Conservation (phyloP, 1,139 yeast genomes). For the Suhomyces taliae region DNA sequence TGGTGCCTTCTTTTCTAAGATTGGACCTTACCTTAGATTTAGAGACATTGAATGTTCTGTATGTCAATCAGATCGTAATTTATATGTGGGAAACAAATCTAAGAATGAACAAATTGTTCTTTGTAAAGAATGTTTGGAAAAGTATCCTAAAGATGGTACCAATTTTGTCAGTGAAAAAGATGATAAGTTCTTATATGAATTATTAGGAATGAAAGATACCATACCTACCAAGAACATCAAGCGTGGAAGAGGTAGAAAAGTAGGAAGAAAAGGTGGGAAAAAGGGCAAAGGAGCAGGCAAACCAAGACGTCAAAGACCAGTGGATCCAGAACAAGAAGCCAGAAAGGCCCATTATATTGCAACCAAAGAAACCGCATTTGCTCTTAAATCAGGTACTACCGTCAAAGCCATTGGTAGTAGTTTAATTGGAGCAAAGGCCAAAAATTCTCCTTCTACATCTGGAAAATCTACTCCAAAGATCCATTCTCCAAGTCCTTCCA, state of each 20-base stretch:
- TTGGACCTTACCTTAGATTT: conserved; percentile 48
- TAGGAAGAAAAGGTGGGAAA: conserved; percentile 29
- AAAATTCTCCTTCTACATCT: not conserved
- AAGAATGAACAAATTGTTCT: conserved; percentile 26
- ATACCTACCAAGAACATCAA: conserved; percentile 20
- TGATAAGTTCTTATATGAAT: conserved; percentile 46
- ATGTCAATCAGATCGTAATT: conserved; percentile 43
- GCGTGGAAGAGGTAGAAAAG: conserved; percentile 21
- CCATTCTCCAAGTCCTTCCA: not conserved
- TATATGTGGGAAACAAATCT: conserved; percentile 36
- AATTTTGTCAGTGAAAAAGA: conserved; percentile 46
- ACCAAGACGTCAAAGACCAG: conserved; percentile 22
- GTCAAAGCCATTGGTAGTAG: conserved; percentile 40
- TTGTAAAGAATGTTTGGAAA: conserved; percentile 44
- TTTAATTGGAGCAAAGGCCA: conserved; percentile 6
- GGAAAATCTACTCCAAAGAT: conserved; percentile 2
- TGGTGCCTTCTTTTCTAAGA: conserved; percentile 53
- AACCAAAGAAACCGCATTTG: conserved; percentile 32
- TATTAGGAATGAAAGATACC: conserved; percentile 52
- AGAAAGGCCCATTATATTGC: conserved; percentile 41
- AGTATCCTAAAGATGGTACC: conserved; percentile 18
- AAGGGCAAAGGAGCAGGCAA: conserved; percentile 6
- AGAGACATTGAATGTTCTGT: conserved; percentile 50
- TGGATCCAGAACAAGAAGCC: conserved; percentile 36
- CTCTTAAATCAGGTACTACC: conserved; percentile 43